Conservation (phyloP, 495 filamentous ascomycete species). For the Pseudoneurospora amorphoporcata region DNA sequence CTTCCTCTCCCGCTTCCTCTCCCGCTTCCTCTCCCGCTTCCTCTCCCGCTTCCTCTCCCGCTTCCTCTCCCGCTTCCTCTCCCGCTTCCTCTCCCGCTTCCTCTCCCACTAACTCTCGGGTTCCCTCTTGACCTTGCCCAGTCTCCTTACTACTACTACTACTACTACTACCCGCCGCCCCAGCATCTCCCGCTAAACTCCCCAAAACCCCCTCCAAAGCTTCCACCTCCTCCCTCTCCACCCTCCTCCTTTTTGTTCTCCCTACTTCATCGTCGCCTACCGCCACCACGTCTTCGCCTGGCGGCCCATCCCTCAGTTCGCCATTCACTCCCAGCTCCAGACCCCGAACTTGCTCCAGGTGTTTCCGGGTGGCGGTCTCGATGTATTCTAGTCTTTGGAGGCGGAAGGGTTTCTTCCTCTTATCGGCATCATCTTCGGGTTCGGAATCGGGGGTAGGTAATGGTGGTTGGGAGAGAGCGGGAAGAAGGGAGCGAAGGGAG, state of each 20-base stretch:
- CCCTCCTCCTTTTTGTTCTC: conserved; percentile 23
- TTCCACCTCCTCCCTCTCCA: conserved; percentile 40
- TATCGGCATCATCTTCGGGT: not conserved
- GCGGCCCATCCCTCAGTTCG: conserved; percentile 40
- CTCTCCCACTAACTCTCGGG: too few species aligned
- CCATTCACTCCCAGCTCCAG: conserved; percentile 45
- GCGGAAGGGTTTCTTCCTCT: conserved; percentile 34
- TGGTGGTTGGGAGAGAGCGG: not conserved
- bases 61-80: not conserved
- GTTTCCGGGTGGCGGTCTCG: conserved; percentile 51
- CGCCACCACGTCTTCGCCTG: conserved; percentile 38
- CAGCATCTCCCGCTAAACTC: conserved; percentile 20
- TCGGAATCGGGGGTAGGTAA: too few species aligned
- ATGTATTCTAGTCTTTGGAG: conserved; percentile 64
- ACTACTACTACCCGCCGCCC: not conserved
- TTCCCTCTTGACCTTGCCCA: not conserved
- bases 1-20: not conserved
- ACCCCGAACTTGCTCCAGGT: conserved; percentile 44
- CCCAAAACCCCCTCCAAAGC: conserved; percentile 38
- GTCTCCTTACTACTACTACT: not conserved
- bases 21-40: not conserved
- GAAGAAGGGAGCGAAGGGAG: conserved; percentile 40
- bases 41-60: too few species aligned
- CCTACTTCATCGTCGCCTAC: conserved; percentile 30
- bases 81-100: not conserved